Evolutionary conservation across 208 protist genomes (phyloP).

Genomic region (Porcisia deanei): DNA sequence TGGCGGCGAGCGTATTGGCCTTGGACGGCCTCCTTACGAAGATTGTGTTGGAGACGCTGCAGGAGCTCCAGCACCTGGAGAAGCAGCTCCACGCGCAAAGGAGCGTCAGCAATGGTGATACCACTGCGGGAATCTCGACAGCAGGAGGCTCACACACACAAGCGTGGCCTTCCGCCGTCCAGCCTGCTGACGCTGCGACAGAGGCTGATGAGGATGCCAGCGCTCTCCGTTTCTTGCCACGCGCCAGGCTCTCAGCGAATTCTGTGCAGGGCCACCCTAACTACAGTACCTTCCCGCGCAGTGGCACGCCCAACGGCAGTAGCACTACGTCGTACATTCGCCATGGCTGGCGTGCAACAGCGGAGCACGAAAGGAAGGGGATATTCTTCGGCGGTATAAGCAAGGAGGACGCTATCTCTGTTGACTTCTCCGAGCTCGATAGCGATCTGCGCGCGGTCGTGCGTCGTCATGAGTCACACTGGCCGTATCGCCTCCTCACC

Average conservation of each 20-base stretch:
- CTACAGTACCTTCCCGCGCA: slow-evolving; percentile 19
- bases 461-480: slow-evolving; percentile 48
- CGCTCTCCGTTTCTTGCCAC: slow-evolving; percentile 31
- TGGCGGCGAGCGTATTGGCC: slow-evolving; percentile 26
- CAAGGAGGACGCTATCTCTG: slow-evolving; percentile 36
- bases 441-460: slow-evolving; percentile 52
- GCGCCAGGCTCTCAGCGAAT: slow-evolving; percentile 23
- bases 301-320: not conserved
- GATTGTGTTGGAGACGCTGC: slow-evolving; percentile 66
- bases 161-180: not conserved
- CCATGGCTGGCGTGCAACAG: slow-evolving; percentile 32
- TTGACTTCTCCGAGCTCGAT: slow-evolving; percentile 58
- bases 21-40: slow-evolving; percentile 63
- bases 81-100: slow-evolving; percentile 6
- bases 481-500: slow-evolving; percentile 55
- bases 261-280: slow-evolving; percentile 24
- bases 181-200: not conserved
- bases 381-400: slow-evolving; percentile 49
- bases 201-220: slow-evolving; percentile 26
- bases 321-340: slow-evolving; percentile 14
- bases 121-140: not conserved
- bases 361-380: slow-evolving; percentile 23
- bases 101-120: not conserved
- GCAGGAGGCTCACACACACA: not conserved
- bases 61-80: slow-evolving; percentile 62